Conservation (phyloP, 768 basidiomycete species). For the Lactarius trivialis region DNA sequence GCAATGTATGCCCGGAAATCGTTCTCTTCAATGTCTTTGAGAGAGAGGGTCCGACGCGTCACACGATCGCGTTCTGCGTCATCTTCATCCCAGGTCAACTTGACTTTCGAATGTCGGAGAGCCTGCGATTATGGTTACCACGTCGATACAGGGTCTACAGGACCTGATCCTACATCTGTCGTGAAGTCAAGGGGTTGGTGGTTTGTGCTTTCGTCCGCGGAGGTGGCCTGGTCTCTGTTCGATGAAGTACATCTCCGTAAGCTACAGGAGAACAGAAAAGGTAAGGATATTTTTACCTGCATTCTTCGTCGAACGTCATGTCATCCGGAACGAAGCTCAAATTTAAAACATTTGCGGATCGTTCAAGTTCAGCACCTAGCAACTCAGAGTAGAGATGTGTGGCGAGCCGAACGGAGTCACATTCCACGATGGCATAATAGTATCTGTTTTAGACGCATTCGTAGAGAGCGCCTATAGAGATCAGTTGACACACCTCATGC, state of each 20-base stretch:
- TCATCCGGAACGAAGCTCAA: slow-evolving; percentile 88
- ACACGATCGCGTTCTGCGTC: slow-evolving; percentile 79
- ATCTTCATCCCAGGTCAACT: slow-evolving; percentile 97
- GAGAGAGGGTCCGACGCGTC: slow-evolving; percentile 70
- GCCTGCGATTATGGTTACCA: slow-evolving; percentile 54
- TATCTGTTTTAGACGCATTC: slow-evolving; percentile 47
- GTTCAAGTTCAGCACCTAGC: slow-evolving; percentile 92
- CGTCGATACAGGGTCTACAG: not conserved
- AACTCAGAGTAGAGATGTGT: slow-evolving; percentile 77
- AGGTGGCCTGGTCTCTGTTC: slow-evolving; percentile 76
- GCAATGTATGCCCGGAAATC: slow-evolving; percentile 64
- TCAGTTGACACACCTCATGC: slow-evolving; percentile 60
- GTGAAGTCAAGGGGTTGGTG: slow-evolving; percentile 84
- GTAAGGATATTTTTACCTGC: slow-evolving; percentile 45
- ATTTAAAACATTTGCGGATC: slow-evolving; percentile 94
- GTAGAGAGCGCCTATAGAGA: slow-evolving; percentile 1
- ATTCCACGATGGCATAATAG: slow-evolving; percentile 91
- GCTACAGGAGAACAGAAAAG: not conserved
- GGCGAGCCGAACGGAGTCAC: slow-evolving; percentile 71
- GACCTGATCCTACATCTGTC: slow-evolving; percentile 64
- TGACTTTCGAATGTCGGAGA: slow-evolving; percentile 95
- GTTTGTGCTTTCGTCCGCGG: slow-evolving; percentile 42
- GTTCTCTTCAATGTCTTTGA: slow-evolving; percentile 84
- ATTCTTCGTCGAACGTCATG: slow-evolving; percentile 78
- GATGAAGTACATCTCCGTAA: slow-evolving; percentile 2